These are phyloP conservation scores for Aspergillus cristatus DNA, from an alignment of 495 filamentous ascomycete species.

Conservation along the genomic window DNA sequence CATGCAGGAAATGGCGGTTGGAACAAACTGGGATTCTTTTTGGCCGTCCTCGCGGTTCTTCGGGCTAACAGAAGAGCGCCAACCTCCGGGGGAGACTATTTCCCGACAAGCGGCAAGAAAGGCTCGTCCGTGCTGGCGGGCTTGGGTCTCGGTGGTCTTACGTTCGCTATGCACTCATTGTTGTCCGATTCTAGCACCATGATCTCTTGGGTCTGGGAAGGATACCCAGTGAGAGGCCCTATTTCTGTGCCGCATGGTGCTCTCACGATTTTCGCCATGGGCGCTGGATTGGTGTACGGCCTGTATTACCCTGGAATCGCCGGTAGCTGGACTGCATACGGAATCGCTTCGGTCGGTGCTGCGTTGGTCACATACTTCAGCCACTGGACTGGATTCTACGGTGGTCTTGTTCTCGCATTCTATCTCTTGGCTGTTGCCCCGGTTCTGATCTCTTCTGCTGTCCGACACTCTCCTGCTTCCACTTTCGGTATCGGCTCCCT, in stretches of 20 bases:
- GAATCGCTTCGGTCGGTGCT: slow-evolving; percentile 67
- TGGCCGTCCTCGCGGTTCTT: slow-evolving; percentile 68
- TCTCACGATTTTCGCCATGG: slow-evolving; percentile 78
- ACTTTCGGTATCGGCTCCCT: slow-evolving; percentile 85
- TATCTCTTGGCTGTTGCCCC: slow-evolving; percentile 79
- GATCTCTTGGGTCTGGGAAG: slow-evolving; percentile 99
- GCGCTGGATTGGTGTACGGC: slow-evolving; percentile 69
- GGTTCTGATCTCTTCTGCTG: slow-evolving; percentile 64
- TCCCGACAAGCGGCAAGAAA: slow-evolving; percentile 37
- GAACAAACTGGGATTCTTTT: slow-evolving; percentile 72
- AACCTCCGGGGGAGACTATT: slow-evolving; percentile 42
- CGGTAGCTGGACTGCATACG: slow-evolving; percentile 73
- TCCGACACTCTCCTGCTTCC: slow-evolving; percentile 61
- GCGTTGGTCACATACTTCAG: slow-evolving; percentile 67
- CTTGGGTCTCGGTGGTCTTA: slow-evolving; percentile 69
- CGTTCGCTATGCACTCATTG: slow-evolving; percentile 89
- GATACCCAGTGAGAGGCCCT: slow-evolving; percentile 85
- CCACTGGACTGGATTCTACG: slow-evolving; percentile 88
- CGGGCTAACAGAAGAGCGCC: slow-evolving; percentile 54
- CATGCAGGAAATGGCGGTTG: slow-evolving; percentile 81
- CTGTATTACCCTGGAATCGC: slow-evolving; percentile 60
- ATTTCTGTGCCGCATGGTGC: slow-evolving; percentile 83
- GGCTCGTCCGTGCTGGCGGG: slow-evolving; percentile 67
- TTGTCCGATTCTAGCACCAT: slow-evolving; percentile 97
- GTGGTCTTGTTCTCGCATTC: slow-evolving; percentile 61